These are phyloP conservation scores for Candida broadrunensis DNA, from an alignment of 805 yeast species.

Conservation along the genomic window DNA sequence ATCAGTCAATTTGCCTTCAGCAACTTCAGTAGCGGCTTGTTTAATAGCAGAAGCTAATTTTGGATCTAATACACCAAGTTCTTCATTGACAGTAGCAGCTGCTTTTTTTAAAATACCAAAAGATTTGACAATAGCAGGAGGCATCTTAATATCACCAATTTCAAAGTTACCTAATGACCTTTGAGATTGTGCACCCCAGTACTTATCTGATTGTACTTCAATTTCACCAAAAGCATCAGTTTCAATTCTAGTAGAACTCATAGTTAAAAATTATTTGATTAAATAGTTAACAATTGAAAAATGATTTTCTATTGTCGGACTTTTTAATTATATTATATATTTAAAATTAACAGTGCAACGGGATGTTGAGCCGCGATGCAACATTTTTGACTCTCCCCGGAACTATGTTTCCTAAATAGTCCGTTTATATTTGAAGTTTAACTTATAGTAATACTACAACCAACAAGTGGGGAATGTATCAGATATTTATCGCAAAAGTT, in stretches of 20 bases:
- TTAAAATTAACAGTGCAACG: too few relatives aligned
- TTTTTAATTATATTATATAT: too few relatives aligned
- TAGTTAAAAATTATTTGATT: too few relatives aligned
- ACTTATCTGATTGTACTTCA: slow-evolving; percentile 29
- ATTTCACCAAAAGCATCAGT: slow-evolving; percentile 39
- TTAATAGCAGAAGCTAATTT: slow-evolving; percentile 30
- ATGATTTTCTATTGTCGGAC: too few relatives aligned
- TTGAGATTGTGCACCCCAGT: slow-evolving; percentile 40
- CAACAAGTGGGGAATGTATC: neutral
- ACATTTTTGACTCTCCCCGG: neutral
- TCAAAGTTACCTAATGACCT: slow-evolving; percentile 36
- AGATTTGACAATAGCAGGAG: slow-evolving; percentile 30
- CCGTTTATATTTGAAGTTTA: neutral
- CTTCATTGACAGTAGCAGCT: slow-evolving; percentile 36
- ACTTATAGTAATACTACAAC: neutral
- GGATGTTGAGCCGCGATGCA: slow-evolving; percentile 1
- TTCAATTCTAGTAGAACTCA: slow-evolving; percentile 23
- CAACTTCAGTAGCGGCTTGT: slow-evolving; percentile 36
- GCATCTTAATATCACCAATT: slow-evolving; percentile 37
- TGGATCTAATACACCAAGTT: slow-evolving; percentile 30
- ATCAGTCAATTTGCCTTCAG: slow-evolving; percentile 34
- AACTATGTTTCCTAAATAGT: neutral
- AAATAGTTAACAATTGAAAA: too few relatives aligned
- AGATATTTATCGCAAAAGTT: too few relatives aligned
- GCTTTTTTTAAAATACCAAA: slow-evolving; percentile 38